These are phyloP conservation scores for Cystobasidiaceae sp. DNA, from an alignment of 1,284 basidiomycete genomes.

Conservation along the genomic window DNA sequence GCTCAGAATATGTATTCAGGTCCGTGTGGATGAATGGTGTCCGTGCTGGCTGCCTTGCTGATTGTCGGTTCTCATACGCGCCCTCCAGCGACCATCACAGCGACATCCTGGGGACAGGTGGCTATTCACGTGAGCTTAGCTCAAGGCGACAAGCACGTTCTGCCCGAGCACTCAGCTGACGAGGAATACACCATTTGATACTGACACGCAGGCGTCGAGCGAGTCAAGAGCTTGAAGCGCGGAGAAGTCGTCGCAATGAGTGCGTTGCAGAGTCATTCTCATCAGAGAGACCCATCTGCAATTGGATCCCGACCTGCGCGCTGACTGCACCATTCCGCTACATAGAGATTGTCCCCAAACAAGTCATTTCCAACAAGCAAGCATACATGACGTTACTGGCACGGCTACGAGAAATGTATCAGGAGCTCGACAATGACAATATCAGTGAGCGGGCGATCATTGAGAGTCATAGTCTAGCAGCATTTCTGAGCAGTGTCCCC, in stretches of 20 bases:
- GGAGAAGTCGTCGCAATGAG: constrained; percentile 25
- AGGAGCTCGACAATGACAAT: constrained; percentile 22
- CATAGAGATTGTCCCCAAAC: constrained; percentile 24
- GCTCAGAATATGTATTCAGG: constrained; percentile 20
- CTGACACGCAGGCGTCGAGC: constrained; percentile 14
- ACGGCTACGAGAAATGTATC: constrained; percentile 26
- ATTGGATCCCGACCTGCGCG: neutral
- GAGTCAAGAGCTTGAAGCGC: constrained; percentile 27
- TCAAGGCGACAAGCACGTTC: neutral
- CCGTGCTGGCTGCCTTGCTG: neutral
- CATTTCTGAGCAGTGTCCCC: neutral
- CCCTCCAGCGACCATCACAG: constrained; percentile 20
- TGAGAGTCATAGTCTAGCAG: neutral
- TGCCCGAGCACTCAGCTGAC: neutral
- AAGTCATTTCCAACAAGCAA: constrained; percentile 18
- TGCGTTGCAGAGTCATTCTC: too few relatives aligned
- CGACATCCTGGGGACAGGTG: constrained; percentile 27
- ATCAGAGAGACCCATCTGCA: too few relatives aligned
- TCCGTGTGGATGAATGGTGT: neutral
- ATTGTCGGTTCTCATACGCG: neutral
- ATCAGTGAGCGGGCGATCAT: constrained; percentile 2
- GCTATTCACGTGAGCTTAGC: constrained; percentile 30
- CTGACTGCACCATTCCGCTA: neutral
- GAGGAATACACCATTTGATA: neutral
- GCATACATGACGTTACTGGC: constrained; percentile 25